Base-by-base conservation (phyloP, 148 eudicot species). In the Mesembryanthemum crystallinum region DNA sequence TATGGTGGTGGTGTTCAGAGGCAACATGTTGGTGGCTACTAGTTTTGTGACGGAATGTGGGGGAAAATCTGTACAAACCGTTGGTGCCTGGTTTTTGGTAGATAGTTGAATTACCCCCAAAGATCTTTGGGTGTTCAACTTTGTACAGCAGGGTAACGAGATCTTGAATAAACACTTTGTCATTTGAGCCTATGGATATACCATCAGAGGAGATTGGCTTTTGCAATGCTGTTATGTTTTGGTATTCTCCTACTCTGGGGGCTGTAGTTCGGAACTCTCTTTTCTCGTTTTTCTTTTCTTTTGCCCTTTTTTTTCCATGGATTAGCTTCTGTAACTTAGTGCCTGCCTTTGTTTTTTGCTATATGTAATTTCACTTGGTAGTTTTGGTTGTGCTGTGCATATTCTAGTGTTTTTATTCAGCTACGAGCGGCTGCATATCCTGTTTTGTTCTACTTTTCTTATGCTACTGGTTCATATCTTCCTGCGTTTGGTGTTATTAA, bases 1-100 rank as follows among this genome's bases (percentile, higher is more conserved):
- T 89, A 85, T 32, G 87, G 89, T 17, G 86, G 89, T 17, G 85
- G 86, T 71, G 78, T 47, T 49, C 80, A 87, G 47, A 82, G 68
- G 76, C 88, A 91, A 77, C 66, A 88, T 24, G 82, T 84, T 14
- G 90, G 90, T 23, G 89, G 91, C n/a, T 85, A 82, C 68, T 88
- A 77, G 62, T 12, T 17, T 15, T 20, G 63, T 28, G 28, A 67
- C 67, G 78, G 21, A 42, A n/a, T 52, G 25, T n/a, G 18, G 18
- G 17, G 68, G 65, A 13, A 14, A 49, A 18, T 72, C 13, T 80
- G 80, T 80, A 80, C 73, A 80, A 52, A 21, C 57, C 28, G 30
- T 59, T 66, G 54, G 47, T 23, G 25, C 63, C 52, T 5, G 9
- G n/a, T 70, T 55, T 35, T 64, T 64, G 82, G 57, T 74, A 21